Percentiles rank a stretch among this genome's conserved stretches.
Conservation (phyloP, 257 asterid species). For the Dorcoceras hygrometricum region DNA sequence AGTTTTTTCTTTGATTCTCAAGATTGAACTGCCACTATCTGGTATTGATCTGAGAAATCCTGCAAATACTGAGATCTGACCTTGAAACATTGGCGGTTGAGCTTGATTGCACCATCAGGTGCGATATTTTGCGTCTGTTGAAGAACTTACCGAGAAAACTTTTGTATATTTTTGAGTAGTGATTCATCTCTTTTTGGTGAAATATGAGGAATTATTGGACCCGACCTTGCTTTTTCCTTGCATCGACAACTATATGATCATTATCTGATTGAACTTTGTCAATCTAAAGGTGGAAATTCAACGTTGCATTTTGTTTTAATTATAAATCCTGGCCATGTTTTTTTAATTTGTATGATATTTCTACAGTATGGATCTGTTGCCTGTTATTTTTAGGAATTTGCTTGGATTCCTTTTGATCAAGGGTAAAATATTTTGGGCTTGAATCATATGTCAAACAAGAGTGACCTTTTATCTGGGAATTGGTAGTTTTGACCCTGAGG, state of each 20-base stretch:
- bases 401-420: conserved; percentile 4
- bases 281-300: conserved; percentile 5
- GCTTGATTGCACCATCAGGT: conserved; percentile 40
- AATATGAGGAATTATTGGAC: conserved; percentile 28
- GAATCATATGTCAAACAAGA: conserved; percentile 3
- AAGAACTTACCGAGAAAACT: not conserved
- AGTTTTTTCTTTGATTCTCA: conserved; percentile 12
- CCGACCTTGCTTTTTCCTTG: conserved; percentile 24
- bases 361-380: not conserved
- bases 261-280: not conserved
- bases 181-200: conserved; percentile 20
- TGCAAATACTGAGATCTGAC: conserved; percentile 30
- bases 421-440: not conserved
- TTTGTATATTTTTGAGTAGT: not conserved
- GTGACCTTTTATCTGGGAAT: conserved; percentile 15
- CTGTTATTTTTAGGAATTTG: conserved; percentile 8
- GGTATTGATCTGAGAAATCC: conserved; percentile 23
- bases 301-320: conserved; percentile 6
- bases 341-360: not conserved
- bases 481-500: not conserved
- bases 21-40: conserved; percentile 13
- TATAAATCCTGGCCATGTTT: conserved; percentile 16
- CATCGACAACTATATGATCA: not conserved
- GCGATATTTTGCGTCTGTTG: conserved; percentile 17
- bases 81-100: conserved; percentile 18